Conservation (phyloP, 768 basidiomycete genomes). For the Boletus reticulatus region DNA sequence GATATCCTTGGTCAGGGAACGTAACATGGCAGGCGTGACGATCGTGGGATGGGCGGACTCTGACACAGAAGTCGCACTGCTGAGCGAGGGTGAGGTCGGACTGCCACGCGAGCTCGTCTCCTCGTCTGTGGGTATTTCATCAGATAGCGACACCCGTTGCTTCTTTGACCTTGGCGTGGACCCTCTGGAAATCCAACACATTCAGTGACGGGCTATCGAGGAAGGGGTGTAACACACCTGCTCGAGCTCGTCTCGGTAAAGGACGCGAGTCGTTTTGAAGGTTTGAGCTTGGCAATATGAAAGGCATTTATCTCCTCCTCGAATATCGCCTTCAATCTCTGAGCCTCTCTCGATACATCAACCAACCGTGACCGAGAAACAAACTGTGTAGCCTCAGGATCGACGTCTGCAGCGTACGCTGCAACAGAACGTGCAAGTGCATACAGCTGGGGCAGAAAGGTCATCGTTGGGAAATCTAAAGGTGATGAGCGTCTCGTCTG, state of each 20-base stretch:
- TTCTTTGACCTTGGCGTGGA: slow-evolving; percentile 38
- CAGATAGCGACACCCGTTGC: slow-evolving; percentile 40
- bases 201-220: background rate
- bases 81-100: slow-evolving; percentile 44
- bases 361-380: slow-evolving; percentile 21
- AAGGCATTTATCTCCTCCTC: slow-evolving; percentile 39
- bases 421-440: slow-evolving; percentile 38
- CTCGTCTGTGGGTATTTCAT: slow-evolving; percentile 31
- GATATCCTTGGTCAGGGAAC: slow-evolving; percentile 33
- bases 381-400: slow-evolving; percentile 3
- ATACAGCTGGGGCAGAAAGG: slow-evolving; percentile 50
- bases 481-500: background rate
- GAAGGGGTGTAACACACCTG: slow-evolving; percentile 33
- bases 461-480: slow-evolving; percentile 35
- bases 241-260: slow-evolving; percentile 40
- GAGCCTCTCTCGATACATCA: slow-evolving; percentile 33
- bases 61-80: slow-evolving; percentile 42
- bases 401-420: slow-evolving; percentile 13
- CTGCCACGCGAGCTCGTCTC: slow-evolving; percentile 22
- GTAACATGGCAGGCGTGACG: slow-evolving; percentile 66
- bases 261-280: slow-evolving; percentile 45
- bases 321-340: slow-evolving; percentile 30
- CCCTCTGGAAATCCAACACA: slow-evolving; percentile 15
- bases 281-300: slow-evolving; percentile 41
- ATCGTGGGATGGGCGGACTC: slow-evolving; percentile 31